phyloP scores from a whole-genome alignment of 163 green algal genomes.

The Scenedesmus sp. region DNA sequence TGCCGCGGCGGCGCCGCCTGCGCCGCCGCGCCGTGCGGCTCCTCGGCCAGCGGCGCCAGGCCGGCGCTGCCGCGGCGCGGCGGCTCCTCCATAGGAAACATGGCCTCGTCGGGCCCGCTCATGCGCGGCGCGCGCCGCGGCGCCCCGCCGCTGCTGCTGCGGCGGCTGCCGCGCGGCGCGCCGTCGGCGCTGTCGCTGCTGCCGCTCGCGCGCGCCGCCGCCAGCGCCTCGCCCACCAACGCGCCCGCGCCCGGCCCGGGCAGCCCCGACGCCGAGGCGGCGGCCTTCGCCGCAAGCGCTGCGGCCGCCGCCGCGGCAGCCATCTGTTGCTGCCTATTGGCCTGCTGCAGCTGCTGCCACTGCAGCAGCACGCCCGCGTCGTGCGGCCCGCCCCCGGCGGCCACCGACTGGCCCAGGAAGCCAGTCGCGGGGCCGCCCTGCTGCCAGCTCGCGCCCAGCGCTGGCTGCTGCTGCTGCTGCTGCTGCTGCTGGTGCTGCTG shows the following conservation, averaged over 20 bases:
- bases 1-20: not conserved
- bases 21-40: not conserved
- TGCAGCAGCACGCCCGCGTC: not conserved
- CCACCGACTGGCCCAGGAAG: constrained; percentile 23
- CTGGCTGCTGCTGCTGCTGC: constrained; percentile 21
- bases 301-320: not conserved
- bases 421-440: not conserved
- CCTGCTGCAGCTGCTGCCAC: constrained; percentile 19
- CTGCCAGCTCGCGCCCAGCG: constrained; percentile 12
- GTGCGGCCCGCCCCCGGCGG: not conserved
- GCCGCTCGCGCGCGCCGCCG: not conserved
- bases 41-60: not conserved
- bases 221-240: not conserved
- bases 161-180: not conserved
- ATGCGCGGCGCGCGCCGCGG: not conserved
- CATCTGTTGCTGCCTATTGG: constrained; percentile 8
- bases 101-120: constrained; percentile 31
- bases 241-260: not conserved
- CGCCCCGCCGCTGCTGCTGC: constrained; percentile 30
- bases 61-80: not conserved
- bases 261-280: constrained; percentile 13
- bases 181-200: not conserved
- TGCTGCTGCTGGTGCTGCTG: constrained; percentile 17
- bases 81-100: constrained; percentile 37
- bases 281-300: not conserved